A percentile compares a stretch with the other conserved stretches of the same genome.
These are phyloP conservation scores for Tricholoma saponaceum DNA, from an alignment of 768 basidiomycete species.

Conservation along the genomic window DNA sequence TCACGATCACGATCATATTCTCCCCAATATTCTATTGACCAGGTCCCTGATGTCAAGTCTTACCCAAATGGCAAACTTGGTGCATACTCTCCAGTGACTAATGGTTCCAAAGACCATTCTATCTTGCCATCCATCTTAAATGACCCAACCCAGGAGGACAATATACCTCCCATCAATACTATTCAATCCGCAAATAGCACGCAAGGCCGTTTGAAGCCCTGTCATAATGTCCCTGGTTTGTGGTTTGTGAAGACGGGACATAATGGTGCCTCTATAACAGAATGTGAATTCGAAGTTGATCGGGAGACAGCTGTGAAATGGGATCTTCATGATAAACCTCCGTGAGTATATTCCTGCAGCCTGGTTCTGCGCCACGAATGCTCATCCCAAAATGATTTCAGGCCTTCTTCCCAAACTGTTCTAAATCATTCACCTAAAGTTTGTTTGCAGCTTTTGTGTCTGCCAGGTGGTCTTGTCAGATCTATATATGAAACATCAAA, in stretches of 20 bases:
- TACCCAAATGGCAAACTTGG: background rate
- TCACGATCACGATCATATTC: constrained; percentile 1
- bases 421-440: constrained; percentile 14
- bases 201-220: constrained; percentile 14
- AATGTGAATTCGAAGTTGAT: constrained; percentile 35
- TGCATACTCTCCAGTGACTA: background rate
- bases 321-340: constrained; percentile 18
- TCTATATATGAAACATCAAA: constrained; percentile 14
- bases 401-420: background rate
- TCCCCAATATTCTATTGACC: background rate
- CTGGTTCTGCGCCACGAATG: background rate
- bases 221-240: constrained; percentile 35
- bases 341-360: constrained; percentile 9
- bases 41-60: background rate
- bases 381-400: background rate
- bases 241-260: constrained; percentile 35
- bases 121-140: background rate
- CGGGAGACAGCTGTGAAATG: constrained; percentile 29
- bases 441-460: constrained; percentile 31
- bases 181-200: background rate
- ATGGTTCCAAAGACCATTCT: background rate
- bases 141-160: background rate
- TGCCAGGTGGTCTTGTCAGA: constrained; percentile 21
- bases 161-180: background rate
- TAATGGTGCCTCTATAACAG: constrained; percentile 26